Evolutionary conservation across 1,284 basidiomycete genomes (phyloP).

Genomic region (Ceratorhiza oryzae-sativae): DNA sequence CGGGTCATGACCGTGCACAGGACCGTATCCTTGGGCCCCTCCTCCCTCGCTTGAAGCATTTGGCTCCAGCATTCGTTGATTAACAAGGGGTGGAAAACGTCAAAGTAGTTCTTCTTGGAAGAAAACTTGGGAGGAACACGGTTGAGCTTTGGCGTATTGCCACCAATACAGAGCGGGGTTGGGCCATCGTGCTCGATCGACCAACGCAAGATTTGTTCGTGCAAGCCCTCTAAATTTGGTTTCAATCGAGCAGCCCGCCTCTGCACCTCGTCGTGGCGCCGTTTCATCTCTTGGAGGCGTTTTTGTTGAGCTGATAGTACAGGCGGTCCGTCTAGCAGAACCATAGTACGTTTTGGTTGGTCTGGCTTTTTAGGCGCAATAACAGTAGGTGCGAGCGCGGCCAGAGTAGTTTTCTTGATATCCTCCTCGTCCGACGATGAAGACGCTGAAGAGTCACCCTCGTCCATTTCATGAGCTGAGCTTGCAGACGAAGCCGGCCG

Average conservation of each 20-base stretch:
- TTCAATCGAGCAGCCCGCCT: conserved; percentile 25
- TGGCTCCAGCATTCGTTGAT: conserved; percentile 94
- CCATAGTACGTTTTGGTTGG: conserved; percentile 33
- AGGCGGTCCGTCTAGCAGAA: conserved; percentile 26
- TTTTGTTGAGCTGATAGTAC: conserved; percentile 11
- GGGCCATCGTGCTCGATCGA: conserved; percentile 63
- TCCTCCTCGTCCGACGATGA: conserved; percentile 31
- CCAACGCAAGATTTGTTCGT: conserved; percentile 36
- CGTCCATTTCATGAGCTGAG: conserved; percentile 18
- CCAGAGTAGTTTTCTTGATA: conserved; percentile 20
- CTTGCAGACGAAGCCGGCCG: conserved; percentile 48
- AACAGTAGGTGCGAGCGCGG: conserved; percentile 21
- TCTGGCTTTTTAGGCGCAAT: conserved; percentile 20
- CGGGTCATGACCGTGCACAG: conserved; percentile 67
- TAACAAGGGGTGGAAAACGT: conserved; percentile 86
- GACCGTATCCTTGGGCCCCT: conserved; percentile 58
- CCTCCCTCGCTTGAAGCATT: conserved; percentile 77
- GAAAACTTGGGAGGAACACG: conserved; percentile 71
- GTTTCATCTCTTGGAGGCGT: conserved; percentile 13
- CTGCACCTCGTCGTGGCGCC: conserved; percentile 17
- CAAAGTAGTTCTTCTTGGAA: conserved; percentile 70
- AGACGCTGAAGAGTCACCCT: not conserved
- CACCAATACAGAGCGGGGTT: conserved; percentile 60
- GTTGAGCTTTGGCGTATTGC: conserved; percentile 49
- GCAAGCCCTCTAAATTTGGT: conserved; percentile 22